phyloP scores from a whole-genome alignment of 345 rosid species.

The Populus euphratica region DNA sequence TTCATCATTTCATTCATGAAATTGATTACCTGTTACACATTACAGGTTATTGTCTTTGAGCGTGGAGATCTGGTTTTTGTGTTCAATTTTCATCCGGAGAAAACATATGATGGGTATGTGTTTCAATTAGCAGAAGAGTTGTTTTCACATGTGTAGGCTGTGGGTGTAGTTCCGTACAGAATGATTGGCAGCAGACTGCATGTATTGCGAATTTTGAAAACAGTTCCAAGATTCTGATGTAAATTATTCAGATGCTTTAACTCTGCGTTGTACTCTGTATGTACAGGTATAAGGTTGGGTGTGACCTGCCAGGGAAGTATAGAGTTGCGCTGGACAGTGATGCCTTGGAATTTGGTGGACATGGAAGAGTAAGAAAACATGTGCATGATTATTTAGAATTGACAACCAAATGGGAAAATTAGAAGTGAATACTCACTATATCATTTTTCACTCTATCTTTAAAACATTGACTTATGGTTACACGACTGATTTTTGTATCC shows the following conservation, averaged over 20 bases:
- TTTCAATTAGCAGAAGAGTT: background rate
- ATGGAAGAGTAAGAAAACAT: slow-evolving; percentile 55
- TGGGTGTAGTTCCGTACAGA: background rate
- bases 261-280: slow-evolving; percentile 10
- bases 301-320: slow-evolving; percentile 76
- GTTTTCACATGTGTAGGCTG: background rate
- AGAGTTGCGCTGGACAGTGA: slow-evolving; percentile 75
- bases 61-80: slow-evolving; percentile 71
- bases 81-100: slow-evolving; percentile 73
- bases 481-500: too few relatives aligned
- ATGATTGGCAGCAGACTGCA: background rate
- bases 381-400: background rate
- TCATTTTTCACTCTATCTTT: too few relatives aligned
- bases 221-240: background rate
- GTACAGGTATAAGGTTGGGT: slow-evolving; percentile 73
- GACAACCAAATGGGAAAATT: too few relatives aligned
- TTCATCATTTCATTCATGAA: background rate
- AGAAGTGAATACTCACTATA: too few relatives aligned
- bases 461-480: too few relatives aligned
- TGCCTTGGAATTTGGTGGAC: slow-evolving; percentile 68
- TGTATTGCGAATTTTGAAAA: background rate
- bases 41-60: slow-evolving; percentile 75
- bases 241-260: background rate
- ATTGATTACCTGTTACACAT: slow-evolving; percentile 15
- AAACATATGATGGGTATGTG: slow-evolving; percentile 60